These are phyloP conservation scores for Batkoa obscura DNA, from an alignment of 371 early-diverging fungal genomes.

Conservation along the genomic window DNA sequence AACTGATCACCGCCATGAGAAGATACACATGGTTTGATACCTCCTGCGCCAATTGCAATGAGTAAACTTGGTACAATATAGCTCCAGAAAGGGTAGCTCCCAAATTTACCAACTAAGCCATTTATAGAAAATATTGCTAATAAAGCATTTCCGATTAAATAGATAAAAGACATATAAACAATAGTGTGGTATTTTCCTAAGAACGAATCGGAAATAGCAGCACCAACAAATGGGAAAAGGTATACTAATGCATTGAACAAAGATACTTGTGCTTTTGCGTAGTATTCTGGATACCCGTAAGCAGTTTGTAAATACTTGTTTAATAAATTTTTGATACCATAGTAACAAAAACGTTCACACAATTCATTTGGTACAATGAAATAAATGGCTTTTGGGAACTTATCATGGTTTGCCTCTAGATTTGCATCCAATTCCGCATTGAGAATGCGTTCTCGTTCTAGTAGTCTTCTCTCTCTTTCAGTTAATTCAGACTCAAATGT, in stretches of 20 bases:
- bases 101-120: background rate
- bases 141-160: constrained; percentile 2
- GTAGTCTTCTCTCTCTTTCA: background rate
- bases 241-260: constrained; percentile 33
- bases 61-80: background rate
- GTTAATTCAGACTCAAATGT: background rate
- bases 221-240: constrained; percentile 40
- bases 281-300: constrained; percentile 7
- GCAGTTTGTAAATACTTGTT: constrained; percentile 10
- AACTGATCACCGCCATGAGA: constrained; percentile 30
- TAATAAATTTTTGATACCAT: constrained; percentile 8
- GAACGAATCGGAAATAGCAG: constrained; percentile 37
- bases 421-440: constrained; percentile 8
- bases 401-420: constrained; percentile 14
- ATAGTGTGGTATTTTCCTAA: constrained; percentile 49
- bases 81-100: background rate
- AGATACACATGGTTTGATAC: constrained; percentile 26
- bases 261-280: constrained; percentile 16
- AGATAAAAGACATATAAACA: constrained; percentile 10
- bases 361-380: constrained; percentile 12
- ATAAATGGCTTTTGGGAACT: constrained; percentile 11
- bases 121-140: constrained; percentile 5
- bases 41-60: constrained; percentile 20
- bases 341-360: constrained; percentile 11
- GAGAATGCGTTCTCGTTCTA: background rate